Conservation (phyloP, 2,329 filamentous ascomycete genomes). For the Cytospora leucostoma region DNA sequence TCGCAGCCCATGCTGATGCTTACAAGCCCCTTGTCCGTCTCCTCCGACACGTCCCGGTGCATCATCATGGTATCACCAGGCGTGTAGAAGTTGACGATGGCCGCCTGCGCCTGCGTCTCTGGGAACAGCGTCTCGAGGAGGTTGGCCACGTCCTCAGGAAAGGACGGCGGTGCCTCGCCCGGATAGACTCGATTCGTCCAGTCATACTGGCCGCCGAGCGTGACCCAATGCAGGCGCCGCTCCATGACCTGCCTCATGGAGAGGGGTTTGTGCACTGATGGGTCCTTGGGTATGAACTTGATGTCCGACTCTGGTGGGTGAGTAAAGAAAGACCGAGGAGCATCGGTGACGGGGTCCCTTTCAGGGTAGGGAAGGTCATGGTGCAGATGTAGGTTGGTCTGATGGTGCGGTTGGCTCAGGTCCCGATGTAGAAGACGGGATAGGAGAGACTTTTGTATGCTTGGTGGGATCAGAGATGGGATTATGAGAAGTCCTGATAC, state of each 20-base stretch:
- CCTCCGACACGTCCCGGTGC: constrained; percentile 91
- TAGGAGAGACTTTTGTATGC: constrained; percentile 69
- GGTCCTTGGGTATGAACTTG: constrained; percentile 67
- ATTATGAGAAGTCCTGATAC: constrained; percentile 73
- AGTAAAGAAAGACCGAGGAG: constrained; percentile 54
- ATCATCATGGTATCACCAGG: constrained; percentile 89
- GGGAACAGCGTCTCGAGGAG: constrained; percentile 75
- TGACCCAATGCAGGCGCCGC: constrained; percentile 88
- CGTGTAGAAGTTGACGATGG: constrained; percentile 91
- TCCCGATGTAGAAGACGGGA: constrained; percentile 68
- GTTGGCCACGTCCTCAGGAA: constrained; percentile 70
- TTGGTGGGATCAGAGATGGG: constrained; percentile 70
- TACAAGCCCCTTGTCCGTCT: constrained; percentile 74
- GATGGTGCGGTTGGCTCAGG: constrained; percentile 69
- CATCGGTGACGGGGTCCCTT: constrained; percentile 4
- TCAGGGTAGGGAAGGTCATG: constrained; percentile 37
- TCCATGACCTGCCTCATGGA: constrained; percentile 69
- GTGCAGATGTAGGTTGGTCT: constrained; percentile 71
- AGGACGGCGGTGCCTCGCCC: constrained; percentile 63
- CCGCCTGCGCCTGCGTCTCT: constrained; percentile 77
- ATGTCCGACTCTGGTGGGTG: constrained; percentile 52
- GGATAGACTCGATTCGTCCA: constrained; percentile 90
- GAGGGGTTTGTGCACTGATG: constrained; percentile 72
- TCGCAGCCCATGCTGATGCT: constrained; percentile 91
- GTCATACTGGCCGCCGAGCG: constrained; percentile 92